Evolutionary conservation across 306 rosid genomes (phyloP).

Genomic region (Rosa rugosa): DNA sequence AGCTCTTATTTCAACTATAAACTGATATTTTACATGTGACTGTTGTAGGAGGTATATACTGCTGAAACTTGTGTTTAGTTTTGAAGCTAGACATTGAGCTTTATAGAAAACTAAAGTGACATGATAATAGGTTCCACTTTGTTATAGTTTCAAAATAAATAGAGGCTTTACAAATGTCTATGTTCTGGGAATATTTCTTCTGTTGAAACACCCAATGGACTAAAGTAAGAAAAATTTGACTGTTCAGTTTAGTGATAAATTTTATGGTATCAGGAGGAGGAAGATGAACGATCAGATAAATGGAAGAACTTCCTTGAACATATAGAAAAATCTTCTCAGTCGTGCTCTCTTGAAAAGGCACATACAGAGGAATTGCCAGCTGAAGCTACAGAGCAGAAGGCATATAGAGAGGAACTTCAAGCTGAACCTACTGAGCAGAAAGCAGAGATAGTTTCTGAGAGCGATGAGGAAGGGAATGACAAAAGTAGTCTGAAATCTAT

Average conservation of each 20-base stretch:
- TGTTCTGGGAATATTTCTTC: not conserved
- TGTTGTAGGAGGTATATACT: not conserved
- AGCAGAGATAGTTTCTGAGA: conserved; percentile 36
- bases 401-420: conserved; percentile 34
- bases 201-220: not conserved
- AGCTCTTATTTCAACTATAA: not conserved
- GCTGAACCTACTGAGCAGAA: conserved; percentile 41
- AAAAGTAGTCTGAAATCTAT: conserved; percentile 35
- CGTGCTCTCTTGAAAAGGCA: conserved; percentile 39
- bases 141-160: not conserved
- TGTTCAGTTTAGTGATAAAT: conserved; percentile 24
- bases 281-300: conserved; percentile 67
- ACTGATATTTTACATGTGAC: not conserved
- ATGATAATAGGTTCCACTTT: not conserved
- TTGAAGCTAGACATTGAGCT: not conserved
- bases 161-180: not conserved
- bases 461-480: conserved; percentile 39
- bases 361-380: conserved; percentile 34
- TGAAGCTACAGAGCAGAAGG: conserved; percentile 41
- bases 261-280: conserved; percentile 76
- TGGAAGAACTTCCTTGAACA: conserved; percentile 77
- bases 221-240: not conserved
- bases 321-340: conserved; percentile 37
- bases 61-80: not conserved
- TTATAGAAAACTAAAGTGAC: conserved; percentile 6